These are phyloP conservation scores for Pulveroboletus ravenelii DNA, from an alignment of 768 basidiomycete genomes.

Conservation along the genomic window DNA sequence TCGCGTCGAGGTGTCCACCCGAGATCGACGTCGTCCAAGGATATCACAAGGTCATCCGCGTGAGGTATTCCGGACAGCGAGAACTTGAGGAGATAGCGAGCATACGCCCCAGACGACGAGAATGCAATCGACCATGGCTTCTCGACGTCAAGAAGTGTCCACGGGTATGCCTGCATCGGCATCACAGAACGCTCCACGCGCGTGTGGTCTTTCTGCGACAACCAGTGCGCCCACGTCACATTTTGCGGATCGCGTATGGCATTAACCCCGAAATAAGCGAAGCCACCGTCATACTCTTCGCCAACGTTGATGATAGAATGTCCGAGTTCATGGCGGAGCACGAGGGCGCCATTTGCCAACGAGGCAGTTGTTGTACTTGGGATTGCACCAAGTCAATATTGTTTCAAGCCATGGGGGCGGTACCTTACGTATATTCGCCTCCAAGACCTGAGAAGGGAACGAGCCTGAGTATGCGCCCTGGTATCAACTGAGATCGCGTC, in stretches of 20 bases:
- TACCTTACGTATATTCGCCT: conserved; percentile 68
- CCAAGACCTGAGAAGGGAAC: conserved; percentile 50
- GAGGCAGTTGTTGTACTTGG: conserved; percentile 72
- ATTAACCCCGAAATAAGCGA: conserved; percentile 67
- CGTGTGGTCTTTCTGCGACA: conserved; percentile 36
- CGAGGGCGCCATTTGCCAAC: conserved; percentile 64
- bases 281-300: conserved; percentile 81
- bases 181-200: conserved; percentile 66
- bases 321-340: conserved; percentile 75
- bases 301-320: conserved; percentile 77
- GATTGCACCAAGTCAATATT: background rate
- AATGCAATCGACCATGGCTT: conserved; percentile 59
- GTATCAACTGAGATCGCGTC: background rate
- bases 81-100: conserved; percentile 59
- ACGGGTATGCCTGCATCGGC: conserved; percentile 72
- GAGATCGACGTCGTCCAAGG: conserved; percentile 57
- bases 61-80: conserved; percentile 68
- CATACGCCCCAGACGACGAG: conserved; percentile 58
- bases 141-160: conserved; percentile 63
- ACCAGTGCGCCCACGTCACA: conserved; percentile 72
- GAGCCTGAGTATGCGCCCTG: background rate
- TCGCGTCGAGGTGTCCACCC: conserved; percentile 46
- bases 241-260: conserved; percentile 42
- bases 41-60: conserved; percentile 47
- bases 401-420: background rate